Conservation (phyloP, 768 basidiomycete species). For the Phanerochaete sordida region DNA sequence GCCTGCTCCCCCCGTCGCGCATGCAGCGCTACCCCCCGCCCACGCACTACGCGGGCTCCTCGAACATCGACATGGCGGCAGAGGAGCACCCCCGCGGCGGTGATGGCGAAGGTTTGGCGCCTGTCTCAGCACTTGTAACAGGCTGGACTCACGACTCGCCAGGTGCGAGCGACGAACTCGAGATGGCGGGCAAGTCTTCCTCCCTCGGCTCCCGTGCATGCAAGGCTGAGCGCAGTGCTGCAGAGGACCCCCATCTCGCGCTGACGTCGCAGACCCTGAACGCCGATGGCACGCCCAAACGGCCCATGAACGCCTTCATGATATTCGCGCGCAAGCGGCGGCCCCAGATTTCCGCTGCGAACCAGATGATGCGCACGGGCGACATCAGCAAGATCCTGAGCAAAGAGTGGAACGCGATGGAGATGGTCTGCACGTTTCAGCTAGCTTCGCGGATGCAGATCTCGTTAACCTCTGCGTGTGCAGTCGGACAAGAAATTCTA, state of each 20-base stretch:
- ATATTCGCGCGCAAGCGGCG: slow-evolving; percentile 81
- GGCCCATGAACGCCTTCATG: slow-evolving; percentile 95
- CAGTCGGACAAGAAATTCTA: slow-evolving; percentile 86
- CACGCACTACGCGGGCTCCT: slow-evolving; percentile 8
- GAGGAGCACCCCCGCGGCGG: slow-evolving; percentile 8
- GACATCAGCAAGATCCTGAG: slow-evolving; percentile 87
- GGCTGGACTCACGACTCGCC: slow-evolving; percentile 10
- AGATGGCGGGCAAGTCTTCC: slow-evolving; percentile 15
- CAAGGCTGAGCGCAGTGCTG: slow-evolving; percentile 4
- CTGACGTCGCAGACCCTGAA: slow-evolving; percentile 80
- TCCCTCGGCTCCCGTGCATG: neutral
- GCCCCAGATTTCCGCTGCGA: slow-evolving; percentile 82
- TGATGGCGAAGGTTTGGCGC: slow-evolving; percentile 40
- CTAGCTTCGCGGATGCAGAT: slow-evolving; percentile 7
- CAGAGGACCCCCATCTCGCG: slow-evolving; percentile 40
- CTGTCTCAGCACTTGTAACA: slow-evolving; percentile 43
- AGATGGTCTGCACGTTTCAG: slow-evolving; percentile 46
- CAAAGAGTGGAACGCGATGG: slow-evolving; percentile 84
- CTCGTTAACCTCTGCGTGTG: neutral
- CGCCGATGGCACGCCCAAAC: slow-evolving; percentile 83
- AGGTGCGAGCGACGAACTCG: slow-evolving; percentile 14
- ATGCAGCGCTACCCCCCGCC: slow-evolving; percentile 10
- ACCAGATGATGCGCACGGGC: slow-evolving; percentile 86
- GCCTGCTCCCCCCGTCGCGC: neutral
- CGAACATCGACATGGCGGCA: slow-evolving; percentile 11